phyloP scores from a whole-genome alignment of 176 grass and related monocot species.

The Juncus effusus region DNA sequence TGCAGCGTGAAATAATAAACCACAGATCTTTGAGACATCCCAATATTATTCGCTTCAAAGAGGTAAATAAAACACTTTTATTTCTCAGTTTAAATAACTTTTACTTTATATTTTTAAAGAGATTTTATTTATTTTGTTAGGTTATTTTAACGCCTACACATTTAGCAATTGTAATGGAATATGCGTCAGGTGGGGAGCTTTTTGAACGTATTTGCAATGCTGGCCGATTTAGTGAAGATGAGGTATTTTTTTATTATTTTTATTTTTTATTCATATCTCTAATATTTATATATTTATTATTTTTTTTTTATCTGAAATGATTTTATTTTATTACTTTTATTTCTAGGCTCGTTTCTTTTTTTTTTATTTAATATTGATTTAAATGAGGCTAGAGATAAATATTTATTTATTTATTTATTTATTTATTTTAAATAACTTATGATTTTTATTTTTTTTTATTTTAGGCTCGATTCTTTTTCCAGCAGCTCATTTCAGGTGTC shows the following conservation, averaged over 20 bases:
- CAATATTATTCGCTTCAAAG: slow-evolving; percentile 99
- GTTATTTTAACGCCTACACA: slow-evolving; percentile 99
- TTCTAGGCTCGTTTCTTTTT: slow-evolving; percentile 91
- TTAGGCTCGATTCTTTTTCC: slow-evolving; percentile 94
- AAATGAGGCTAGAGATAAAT: no score
- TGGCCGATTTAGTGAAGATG: slow-evolving; percentile 88
- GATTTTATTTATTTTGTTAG: slow-evolving; percentile 26
- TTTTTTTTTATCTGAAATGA: slow-evolving; percentile 22
- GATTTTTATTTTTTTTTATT: slow-evolving; percentile 17
- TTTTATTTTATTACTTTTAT: not conserved
- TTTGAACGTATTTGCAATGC: slow-evolving; percentile 94
- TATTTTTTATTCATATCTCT: not conserved
- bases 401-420: not conserved
- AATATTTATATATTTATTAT: not conserved
- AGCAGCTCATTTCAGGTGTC: slow-evolving; percentile 97
- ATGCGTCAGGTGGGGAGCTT: slow-evolving; percentile 93
- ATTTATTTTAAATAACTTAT: slow-evolving; percentile 7
- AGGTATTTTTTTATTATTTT: slow-evolving; percentile 47
- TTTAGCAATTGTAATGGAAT: slow-evolving; percentile 99
- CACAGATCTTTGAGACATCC: slow-evolving; percentile 95
- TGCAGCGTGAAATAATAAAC: slow-evolving; percentile 98
- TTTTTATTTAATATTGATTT: not conserved
- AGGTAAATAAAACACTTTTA: slow-evolving; percentile 44
- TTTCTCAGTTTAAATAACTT: not conserved
- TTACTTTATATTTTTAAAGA: not conserved